phyloP scores from a whole-genome alignment of 1,284 basidiomycete species.

The Tetrapyrgos nigripes region DNA sequence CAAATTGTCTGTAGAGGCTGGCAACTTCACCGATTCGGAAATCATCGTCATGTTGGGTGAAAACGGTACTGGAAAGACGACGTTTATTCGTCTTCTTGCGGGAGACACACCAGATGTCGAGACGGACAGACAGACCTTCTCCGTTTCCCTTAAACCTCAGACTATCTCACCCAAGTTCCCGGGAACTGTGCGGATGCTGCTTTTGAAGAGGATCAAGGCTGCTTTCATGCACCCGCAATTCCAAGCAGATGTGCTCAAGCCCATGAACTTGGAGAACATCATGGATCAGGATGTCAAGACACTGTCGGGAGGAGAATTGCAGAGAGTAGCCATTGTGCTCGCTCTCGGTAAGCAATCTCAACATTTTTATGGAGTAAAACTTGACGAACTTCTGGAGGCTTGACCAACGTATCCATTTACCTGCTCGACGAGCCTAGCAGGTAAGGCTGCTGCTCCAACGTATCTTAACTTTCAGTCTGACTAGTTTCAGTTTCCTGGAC shows the following conservation, averaged over 20 bases:
- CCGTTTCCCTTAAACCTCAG: slow-evolving; percentile 95
- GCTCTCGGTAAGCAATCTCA: slow-evolving; percentile 65
- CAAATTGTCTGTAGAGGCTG: slow-evolving; percentile 89
- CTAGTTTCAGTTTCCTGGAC: slow-evolving; percentile 80
- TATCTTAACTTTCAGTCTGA: not conserved
- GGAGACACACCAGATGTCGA: slow-evolving; percentile 88
- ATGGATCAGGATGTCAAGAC: slow-evolving; percentile 98
- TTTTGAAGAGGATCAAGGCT: slow-evolving; percentile 92
- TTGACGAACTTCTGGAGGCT: slow-evolving; percentile 49
- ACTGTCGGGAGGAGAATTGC: slow-evolving; percentile 94
- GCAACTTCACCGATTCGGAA: slow-evolving; percentile 94
- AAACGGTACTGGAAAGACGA: slow-evolving; percentile 98
- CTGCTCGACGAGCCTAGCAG: slow-evolving; percentile 87
- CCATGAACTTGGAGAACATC: slow-evolving; percentile 91
- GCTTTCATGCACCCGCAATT: slow-evolving; percentile 98
- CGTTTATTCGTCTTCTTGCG: slow-evolving; percentile 91
- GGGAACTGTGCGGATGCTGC: slow-evolving; percentile 90
- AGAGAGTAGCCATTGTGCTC: slow-evolving; percentile 93
- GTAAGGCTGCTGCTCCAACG: slow-evolving; percentile 37
- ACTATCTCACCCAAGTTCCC: slow-evolving; percentile 96
- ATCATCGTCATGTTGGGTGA: slow-evolving; percentile 98
- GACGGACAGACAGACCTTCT: slow-evolving; percentile 78
- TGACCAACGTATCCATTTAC: slow-evolving; percentile 85
- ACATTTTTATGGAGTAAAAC: not conserved
- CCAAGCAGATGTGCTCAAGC: slow-evolving; percentile 95